phyloP scores from a whole-genome alignment of 208 protist genomes.

The Leishmania braziliensis region DNA sequence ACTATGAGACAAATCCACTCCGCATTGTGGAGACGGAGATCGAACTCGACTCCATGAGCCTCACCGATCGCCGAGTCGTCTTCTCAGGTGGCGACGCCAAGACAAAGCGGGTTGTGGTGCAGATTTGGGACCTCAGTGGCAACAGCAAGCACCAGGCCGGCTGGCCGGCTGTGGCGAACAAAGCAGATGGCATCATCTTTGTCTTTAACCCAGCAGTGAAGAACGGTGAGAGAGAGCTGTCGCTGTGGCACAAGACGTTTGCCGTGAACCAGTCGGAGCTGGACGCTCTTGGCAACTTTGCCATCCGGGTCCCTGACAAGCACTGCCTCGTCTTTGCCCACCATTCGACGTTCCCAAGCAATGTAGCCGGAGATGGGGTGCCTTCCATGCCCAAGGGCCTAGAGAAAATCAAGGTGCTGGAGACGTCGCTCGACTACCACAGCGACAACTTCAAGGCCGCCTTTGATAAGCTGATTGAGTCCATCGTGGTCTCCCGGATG shows the following conservation, averaged over 20 bases:
- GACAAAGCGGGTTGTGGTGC: conserved; percentile 58
- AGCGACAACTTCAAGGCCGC: conserved; percentile 92
- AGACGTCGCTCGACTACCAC: conserved; percentile 88
- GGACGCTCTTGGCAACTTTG: conserved; percentile 74
- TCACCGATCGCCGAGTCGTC: conserved; percentile 59
- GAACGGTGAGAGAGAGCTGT: conserved; percentile 79
- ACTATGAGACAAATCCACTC: conserved; percentile 86
- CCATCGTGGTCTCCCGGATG: conserved; percentile 59
- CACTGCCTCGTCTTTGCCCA: conserved; percentile 84
- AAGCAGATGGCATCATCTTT: conserved; percentile 86
- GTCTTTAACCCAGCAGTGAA: conserved; percentile 86
- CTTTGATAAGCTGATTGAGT: conserved; percentile 84
- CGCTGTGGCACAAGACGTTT: conserved; percentile 93
- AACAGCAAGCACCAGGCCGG: conserved; percentile 82
- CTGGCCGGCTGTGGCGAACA: conserved; percentile 82
- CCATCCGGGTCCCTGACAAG: conserved; percentile 49
- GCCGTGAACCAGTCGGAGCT: conserved; percentile 67
- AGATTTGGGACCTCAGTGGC: conserved; percentile 90
- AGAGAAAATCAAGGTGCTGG: conserved; percentile 68
- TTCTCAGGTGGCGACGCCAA: conserved; percentile 57
- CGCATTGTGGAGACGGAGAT: conserved; percentile 91
- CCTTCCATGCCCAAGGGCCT: conserved; percentile 78
- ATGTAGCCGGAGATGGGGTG: conserved; percentile 29
- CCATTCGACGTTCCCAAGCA: conserved; percentile 57
- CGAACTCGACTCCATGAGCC: conserved; percentile 58